These are phyloP conservation scores for Saccharomycopsis sp. DNA, from an alignment of 805 yeast species.

Conservation along the genomic window DNA sequence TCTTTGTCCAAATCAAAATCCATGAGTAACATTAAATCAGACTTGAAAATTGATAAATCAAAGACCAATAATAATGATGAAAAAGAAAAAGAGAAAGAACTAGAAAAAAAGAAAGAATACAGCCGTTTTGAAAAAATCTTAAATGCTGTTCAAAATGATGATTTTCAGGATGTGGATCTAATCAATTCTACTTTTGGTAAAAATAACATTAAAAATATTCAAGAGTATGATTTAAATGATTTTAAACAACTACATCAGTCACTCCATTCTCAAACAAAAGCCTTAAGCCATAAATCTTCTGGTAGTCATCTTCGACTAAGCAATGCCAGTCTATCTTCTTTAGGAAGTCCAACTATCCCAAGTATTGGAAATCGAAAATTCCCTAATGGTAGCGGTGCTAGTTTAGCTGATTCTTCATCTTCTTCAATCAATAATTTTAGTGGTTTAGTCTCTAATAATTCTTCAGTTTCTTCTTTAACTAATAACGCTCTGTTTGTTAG, in stretches of 20 bases:
- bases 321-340: slow-evolving; percentile 3
- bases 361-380: too few relatives aligned
- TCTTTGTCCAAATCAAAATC: slow-evolving; percentile 9
- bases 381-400: too few relatives aligned
- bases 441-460: slow-evolving; percentile 1
- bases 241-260: slow-evolving; percentile 13
- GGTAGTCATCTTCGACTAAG: slow-evolving; percentile 1
- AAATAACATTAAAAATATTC: background rate
- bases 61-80: too few relatives aligned
- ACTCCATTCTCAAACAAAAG: slow-evolving; percentile 5
- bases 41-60: too few relatives aligned
- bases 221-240: slow-evolving; percentile 11
- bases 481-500: slow-evolving; percentile 17
- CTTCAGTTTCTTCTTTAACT: slow-evolving; percentile 7
- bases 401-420: slow-evolving; percentile 6
- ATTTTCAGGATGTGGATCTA: slow-evolving; percentile 18
- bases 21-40: background rate
- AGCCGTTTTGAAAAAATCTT: slow-evolving; percentile 6
- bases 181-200: background rate
- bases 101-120: background rate
- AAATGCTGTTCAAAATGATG: slow-evolving; percentile 6
- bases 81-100: background rate
- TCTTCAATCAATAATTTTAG: slow-evolving; percentile 5
- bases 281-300: slow-evolving; percentile 5
- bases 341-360: slow-evolving; percentile 6